Percentiles rank a stretch among this genome's conserved stretches.
phyloP scores from a whole-genome alignment of 2,329 filamentous ascomycete species.

The Atkinsonella texensis region DNA sequence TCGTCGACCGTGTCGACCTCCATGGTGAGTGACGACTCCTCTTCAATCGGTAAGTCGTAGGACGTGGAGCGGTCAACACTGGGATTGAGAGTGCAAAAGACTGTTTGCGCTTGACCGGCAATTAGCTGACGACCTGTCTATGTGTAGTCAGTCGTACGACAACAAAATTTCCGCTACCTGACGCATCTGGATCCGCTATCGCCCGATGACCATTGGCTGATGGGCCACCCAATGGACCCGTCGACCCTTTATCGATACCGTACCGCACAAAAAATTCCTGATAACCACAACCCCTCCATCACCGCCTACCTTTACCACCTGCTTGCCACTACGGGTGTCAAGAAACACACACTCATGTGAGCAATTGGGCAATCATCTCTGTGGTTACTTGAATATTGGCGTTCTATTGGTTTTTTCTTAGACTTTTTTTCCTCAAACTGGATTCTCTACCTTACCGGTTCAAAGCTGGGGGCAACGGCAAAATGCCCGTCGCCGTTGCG shows the following conservation, averaged over 20 bases:
- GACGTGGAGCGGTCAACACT: not conserved
- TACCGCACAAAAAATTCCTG: slow-evolving; percentile 25
- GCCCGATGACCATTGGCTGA: slow-evolving; percentile 14
- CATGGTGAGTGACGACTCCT: slow-evolving; percentile 18
- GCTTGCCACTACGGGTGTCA: not conserved
- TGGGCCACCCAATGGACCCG: not conserved
- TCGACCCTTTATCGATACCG: slow-evolving; percentile 22
- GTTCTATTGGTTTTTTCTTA: not conserved
- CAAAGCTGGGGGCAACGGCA: slow-evolving; percentile 64
- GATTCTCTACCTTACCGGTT: slow-evolving; percentile 73
- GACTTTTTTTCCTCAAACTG: slow-evolving; percentile 29
- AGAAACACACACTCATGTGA: no score
- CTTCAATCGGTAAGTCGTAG: not conserved
- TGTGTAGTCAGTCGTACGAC: slow-evolving; percentile 6
- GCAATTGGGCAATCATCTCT: no score
- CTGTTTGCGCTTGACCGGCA: not conserved
- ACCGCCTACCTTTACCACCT: slow-evolving; percentile 10
- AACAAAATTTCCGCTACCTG: slow-evolving; percentile 24
- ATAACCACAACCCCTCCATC: slow-evolving; percentile 27
- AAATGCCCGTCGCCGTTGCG: slow-evolving; percentile 60
- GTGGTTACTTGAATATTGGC: not conserved
- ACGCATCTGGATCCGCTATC: slow-evolving; percentile 14
- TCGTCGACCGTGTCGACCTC: slow-evolving; percentile 25
- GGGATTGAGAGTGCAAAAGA: not conserved
- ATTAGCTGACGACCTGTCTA: no score